These are phyloP conservation scores for Vigna unguiculata DNA, from an alignment of 306 rosid species.

Conservation along the genomic window DNA sequence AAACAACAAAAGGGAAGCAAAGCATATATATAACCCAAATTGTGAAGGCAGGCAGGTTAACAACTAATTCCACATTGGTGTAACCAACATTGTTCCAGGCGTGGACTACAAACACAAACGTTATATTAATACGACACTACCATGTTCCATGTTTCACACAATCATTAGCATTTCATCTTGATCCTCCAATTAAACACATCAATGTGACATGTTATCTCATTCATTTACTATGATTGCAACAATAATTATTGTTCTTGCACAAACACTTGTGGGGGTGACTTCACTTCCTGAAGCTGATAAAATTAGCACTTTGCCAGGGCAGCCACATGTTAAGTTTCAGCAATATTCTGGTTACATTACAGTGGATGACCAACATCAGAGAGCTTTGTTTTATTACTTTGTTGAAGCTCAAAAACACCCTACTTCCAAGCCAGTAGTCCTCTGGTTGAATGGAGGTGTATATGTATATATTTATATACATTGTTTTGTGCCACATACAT, in stretches of 20 bases:
- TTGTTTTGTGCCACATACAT: background rate
- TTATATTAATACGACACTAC: background rate
- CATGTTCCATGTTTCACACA: background rate
- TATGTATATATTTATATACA: background rate
- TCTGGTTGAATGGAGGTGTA: conserved; percentile 58
- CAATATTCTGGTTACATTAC: conserved; percentile 53
- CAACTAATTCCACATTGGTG: background rate
- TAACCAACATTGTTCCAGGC: background rate
- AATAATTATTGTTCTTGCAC: conserved; percentile 17
- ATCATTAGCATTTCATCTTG: background rate
- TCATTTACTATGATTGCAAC: conserved; percentile 49
- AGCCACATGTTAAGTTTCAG: conserved; percentile 48
- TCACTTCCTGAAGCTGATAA: conserved; percentile 43
- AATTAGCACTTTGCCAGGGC: conserved; percentile 44
- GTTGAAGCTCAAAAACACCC: conserved; percentile 48
- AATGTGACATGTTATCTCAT: conserved; percentile 38
- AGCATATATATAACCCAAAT: background rate
- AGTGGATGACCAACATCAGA: conserved; percentile 42
- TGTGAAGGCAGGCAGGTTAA: background rate
- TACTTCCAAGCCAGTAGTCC: conserved; percentile 53
- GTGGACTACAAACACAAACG: background rate
- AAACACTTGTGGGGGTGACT: background rate
- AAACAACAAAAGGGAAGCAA: background rate
- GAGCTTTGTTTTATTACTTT: conserved; percentile 56
- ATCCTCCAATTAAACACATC: background rate